Conservation (phyloP, 192 early-diverging fungal genomes). For the Piromyces sp. region DNA sequence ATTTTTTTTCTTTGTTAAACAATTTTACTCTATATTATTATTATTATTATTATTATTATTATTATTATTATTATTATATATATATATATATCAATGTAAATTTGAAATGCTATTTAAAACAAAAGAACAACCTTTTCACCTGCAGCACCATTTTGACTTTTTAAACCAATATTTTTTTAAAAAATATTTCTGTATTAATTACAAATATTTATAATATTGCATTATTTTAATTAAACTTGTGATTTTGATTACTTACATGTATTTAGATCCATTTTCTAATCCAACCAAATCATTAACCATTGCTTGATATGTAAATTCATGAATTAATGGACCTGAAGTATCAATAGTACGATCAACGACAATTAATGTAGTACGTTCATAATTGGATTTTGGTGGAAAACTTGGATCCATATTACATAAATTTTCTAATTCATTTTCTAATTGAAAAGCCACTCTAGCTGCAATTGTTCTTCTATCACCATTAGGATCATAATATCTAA, state of each 20-base stretch:
- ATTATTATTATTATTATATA: no score
- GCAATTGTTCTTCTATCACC: constrained; percentile 44
- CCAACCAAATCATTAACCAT: constrained; percentile 84
- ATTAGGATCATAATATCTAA: constrained; percentile 73
- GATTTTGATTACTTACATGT: constrained; percentile 26
- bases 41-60: no score
- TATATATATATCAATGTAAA: no score
- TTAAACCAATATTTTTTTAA: no score
- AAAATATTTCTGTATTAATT: no score
- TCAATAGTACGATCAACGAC: constrained; percentile 86
- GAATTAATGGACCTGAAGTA: constrained; percentile 71
- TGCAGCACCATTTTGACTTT: constrained; percentile 7
- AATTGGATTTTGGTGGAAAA: constrained; percentile 24
- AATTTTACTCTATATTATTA: no score
- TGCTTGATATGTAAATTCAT: constrained; percentile 99
- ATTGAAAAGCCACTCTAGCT: constrained; percentile 61
- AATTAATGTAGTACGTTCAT: constrained; percentile 53
- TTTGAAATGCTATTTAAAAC: constrained; percentile 63
- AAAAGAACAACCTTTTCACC: constrained; percentile 29
- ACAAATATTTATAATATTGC: no score
- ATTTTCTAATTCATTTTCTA: constrained; percentile 67
- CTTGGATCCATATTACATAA: constrained; percentile 45
- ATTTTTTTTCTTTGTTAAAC: no score
- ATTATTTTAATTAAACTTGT: no score
- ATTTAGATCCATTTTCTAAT: constrained; percentile 41